Evolutionary conservation across 257 asterid genomes (phyloP), one percentile per base, ranked within the genome.

Genomic region (Penstemon eatonii): DNA sequence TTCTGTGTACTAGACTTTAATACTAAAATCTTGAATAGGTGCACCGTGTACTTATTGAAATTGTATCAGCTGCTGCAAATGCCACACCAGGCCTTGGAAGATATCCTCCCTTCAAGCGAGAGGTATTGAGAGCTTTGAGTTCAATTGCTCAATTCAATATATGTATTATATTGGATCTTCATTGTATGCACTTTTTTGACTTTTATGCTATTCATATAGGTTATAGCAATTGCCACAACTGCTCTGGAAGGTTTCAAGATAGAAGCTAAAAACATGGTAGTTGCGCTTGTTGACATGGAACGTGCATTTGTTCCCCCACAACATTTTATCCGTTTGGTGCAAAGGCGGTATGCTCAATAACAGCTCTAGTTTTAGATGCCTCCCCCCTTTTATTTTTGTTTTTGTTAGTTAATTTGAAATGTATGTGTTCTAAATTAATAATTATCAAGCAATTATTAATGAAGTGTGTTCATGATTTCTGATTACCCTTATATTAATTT

Each of bases 1-100:
- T 62, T 41, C 67, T 63, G 4, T 60, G 45, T 37, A 40, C 67
- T 69, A 56, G 58, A 45, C n/a, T 60, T 58, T 63, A 62, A 8
- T 69, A 11, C 46, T 7, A 60, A 41, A 68, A 47, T 69, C 62
- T 45, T 74, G 39, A 44, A 47, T 51, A 92, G 97, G 97, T 91
- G 78, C 97, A 91, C 73, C 86, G 97, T 70, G 95, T 91, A 46
- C 95, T 91, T 25, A 87, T 88, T 56, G 96, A 86, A 51, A 79
- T 81, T 65, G 89, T 84, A 54, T 82, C 97, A 78, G 79, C 96
- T 73, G 78, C 99, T 83, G 97, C 97, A 69, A 94, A 91, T 79
- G 90, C 95, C 68, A 94, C 99, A 12, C 95, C 99, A 38, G 99
- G 99, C 74, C 99, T 94, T 65, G 99, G 99, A 72, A 87, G 95